Percentiles rank a stretch among this genome's conserved stretches.
These are phyloP conservation scores for Trichosporon inkin DNA, from an alignment of 1,284 basidiomycete genomes.

Conservation along the genomic window DNA sequence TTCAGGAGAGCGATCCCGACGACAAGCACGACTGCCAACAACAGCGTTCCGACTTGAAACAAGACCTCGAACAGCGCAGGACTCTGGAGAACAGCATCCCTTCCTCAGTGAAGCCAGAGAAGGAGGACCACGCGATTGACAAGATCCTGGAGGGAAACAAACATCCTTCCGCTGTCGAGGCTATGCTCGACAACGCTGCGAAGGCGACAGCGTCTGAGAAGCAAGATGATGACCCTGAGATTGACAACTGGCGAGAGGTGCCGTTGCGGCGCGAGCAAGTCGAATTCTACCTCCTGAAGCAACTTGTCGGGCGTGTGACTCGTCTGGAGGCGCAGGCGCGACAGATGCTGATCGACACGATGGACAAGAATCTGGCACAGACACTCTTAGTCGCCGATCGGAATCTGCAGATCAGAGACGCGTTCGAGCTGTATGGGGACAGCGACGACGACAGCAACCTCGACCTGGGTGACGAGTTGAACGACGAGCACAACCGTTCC, in stretches of 20 bases:
- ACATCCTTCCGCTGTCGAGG: neutral
- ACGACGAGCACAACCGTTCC: slow-evolving; percentile 6
- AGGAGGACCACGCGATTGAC: too few species aligned
- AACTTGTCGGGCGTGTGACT: slow-evolving; percentile 35
- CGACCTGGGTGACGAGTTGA: neutral
- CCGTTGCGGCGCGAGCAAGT: slow-evolving; percentile 13
- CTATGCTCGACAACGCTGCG: too few species aligned
- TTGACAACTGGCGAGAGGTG: neutral
- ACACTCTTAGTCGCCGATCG: slow-evolving; percentile 44
- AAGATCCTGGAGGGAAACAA: neutral
- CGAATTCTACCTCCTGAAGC: slow-evolving; percentile 31
- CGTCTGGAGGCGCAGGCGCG: slow-evolving; percentile 41
- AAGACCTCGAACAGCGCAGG: too few species aligned
- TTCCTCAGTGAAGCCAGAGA: too few species aligned
- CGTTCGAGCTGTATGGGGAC: slow-evolving; percentile 12
- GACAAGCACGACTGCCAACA: neutral
- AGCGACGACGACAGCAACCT: neutral
- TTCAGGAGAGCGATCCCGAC: slow-evolving; percentile 8
- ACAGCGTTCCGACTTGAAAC: neutral
- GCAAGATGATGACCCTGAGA: neutral
- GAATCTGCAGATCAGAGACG: slow-evolving; percentile 40
- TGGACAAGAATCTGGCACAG: slow-evolving; percentile 40
- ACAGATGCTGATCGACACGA: slow-evolving; percentile 42
- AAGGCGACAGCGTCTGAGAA: neutral
- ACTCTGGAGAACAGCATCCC: too few species aligned